A percentile compares a stretch with the other conserved stretches of the same genome.
Conservation (phyloP, 1,284 basidiomycete species). For the Moniliophthora roreri region DNA sequence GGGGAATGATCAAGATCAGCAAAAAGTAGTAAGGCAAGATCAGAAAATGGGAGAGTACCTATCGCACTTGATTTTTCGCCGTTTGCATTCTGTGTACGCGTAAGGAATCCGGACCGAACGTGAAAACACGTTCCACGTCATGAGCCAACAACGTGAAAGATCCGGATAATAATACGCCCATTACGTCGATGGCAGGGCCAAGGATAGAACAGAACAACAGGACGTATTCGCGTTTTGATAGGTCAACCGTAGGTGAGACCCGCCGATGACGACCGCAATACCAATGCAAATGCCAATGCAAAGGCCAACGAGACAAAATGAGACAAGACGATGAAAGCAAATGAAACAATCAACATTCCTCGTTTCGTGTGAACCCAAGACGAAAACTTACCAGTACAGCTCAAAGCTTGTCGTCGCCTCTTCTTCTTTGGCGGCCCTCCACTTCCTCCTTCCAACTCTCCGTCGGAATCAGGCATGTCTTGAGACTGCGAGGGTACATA, state of each 20-base stretch:
- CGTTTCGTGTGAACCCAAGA: background rate
- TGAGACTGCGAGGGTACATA: no score
- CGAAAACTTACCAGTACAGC: slow-evolving; percentile 16
- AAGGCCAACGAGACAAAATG: background rate
- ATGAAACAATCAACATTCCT: background rate
- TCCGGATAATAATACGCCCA: background rate
- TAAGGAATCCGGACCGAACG: no score
- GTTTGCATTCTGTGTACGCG: slow-evolving; percentile 22
- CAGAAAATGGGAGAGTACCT: slow-evolving; percentile 7
- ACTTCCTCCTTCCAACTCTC: no score
- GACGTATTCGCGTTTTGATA: background rate
- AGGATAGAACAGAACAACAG: background rate
- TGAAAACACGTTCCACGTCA: background rate
- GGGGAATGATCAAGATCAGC: background rate
- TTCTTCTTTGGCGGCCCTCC: slow-evolving; percentile 20
- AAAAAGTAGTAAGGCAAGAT: background rate
- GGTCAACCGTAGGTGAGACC: background rate
- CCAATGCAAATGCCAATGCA: background rate
- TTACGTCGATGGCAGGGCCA: background rate
- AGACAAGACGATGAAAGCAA: no score
- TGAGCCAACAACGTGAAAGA: background rate
- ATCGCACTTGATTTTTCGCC: slow-evolving; percentile 24
- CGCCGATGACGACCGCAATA: no score
- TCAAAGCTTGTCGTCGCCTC: slow-evolving; percentile 17
- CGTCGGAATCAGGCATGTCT: no score